A percentile compares a stretch with the other conserved stretches of the same genome.
Conservation (phyloP, 495 filamentous ascomycete genomes). For the Xylaria longipes region DNA sequence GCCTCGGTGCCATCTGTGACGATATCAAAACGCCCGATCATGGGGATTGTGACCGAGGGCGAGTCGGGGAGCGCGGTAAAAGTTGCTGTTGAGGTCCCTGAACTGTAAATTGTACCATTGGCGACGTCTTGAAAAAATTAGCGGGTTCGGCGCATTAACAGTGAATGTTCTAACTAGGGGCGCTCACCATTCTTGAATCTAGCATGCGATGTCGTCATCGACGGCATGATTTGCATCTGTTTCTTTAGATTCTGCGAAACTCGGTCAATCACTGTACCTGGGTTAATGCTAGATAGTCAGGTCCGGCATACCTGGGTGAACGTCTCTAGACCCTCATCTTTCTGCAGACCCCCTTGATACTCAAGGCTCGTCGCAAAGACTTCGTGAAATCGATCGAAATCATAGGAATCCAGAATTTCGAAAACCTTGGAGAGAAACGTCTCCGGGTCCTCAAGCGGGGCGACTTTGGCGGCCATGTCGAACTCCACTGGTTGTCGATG, state of each 20-base stretch:
- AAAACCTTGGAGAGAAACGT: slow-evolving; percentile 7
- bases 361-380: slow-evolving; percentile 3
- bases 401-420: slow-evolving; percentile 6
- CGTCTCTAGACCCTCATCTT: background rate
- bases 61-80: slow-evolving; percentile 1
- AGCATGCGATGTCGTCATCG: slow-evolving; percentile 9
- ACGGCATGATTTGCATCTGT: slow-evolving; percentile 12
- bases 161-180: background rate
- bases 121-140: background rate
- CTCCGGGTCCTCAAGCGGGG: slow-evolving; percentile 3
- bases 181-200: slow-evolving; percentile 13
- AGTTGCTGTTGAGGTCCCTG: background rate
- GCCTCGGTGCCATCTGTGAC: background rate
- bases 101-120: slow-evolving; percentile 3
- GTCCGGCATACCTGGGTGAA: slow-evolving; percentile 7
- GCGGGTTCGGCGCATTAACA: background rate
- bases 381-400: slow-evolving; percentile 12
- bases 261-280: background rate
- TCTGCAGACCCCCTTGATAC: slow-evolving; percentile 7
- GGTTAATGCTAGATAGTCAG: no score
- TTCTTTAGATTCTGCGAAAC: background rate
- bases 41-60: slow-evolving; percentile 10
- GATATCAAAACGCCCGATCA: slow-evolving; percentile 1
- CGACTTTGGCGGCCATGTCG: background rate
- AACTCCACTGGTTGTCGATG: background rate